Percentiles rank a stretch among this genome's conserved stretches.
phyloP scores from a whole-genome alignment of 768 basidiomycete species.

The Phaeotremella skinneri region DNA sequence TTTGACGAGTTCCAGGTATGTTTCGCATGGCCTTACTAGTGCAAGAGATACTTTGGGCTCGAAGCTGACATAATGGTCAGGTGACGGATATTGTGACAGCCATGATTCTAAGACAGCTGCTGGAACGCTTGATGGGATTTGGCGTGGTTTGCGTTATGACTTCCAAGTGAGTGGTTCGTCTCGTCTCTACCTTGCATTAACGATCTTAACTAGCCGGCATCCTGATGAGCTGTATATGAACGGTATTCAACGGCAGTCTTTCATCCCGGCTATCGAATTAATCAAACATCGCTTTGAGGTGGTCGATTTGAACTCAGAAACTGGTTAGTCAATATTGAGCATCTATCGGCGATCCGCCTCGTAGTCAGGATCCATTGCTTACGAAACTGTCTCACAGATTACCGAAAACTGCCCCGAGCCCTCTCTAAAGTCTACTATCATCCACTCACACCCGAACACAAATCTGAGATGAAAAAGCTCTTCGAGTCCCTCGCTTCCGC shows the following conservation, averaged over 20 bases:
- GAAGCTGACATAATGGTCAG: conserved; percentile 51
- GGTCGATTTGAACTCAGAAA: conserved; percentile 91
- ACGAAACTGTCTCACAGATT: conserved; percentile 60
- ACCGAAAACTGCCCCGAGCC: conserved; percentile 86
- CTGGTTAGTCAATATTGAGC: too few relatives aligned
- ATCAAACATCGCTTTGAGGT: conserved; percentile 83
- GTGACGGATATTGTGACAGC: conserved; percentile 97
- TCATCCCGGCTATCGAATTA: conserved; percentile 89
- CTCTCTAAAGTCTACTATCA: conserved; percentile 92
- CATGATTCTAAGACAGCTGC: conserved; percentile 88
- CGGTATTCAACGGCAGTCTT: conserved; percentile 92
- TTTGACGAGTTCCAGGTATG: conserved; percentile 97
- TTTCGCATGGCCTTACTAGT: background rate
- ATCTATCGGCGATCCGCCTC: background rate
- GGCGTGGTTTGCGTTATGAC: conserved; percentile 95
- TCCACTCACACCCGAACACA: conserved; percentile 67
- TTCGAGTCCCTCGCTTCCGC: conserved; percentile 63
- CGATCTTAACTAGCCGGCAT: conserved; percentile 67
- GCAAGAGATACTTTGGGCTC: too few relatives aligned
- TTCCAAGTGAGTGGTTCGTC: conserved; percentile 72
- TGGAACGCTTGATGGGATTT: conserved; percentile 79
- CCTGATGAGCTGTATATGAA: conserved; percentile 98
- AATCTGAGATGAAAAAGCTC: conserved; percentile 73
- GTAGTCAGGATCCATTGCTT: background rate
- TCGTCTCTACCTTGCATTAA: background rate